Conservation (phyloP, 2,329 filamentous ascomycete genomes). For the Exophiala alcalophila region DNA sequence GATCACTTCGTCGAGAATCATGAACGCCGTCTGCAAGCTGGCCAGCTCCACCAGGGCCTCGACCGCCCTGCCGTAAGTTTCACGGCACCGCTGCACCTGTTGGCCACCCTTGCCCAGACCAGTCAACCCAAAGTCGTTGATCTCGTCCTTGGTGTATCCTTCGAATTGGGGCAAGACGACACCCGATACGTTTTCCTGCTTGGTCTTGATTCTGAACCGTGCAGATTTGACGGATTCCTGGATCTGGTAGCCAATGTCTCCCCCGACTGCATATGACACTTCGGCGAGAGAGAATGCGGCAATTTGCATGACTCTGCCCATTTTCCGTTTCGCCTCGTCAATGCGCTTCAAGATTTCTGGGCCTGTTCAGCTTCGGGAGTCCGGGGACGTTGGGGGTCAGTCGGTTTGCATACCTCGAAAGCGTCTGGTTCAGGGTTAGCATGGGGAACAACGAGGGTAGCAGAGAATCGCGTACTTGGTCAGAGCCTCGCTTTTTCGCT, state of each 20-base stretch:
- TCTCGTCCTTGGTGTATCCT: slow-evolving; percentile 74
- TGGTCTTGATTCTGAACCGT: slow-evolving; percentile 86
- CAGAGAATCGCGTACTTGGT: slow-evolving; percentile 70
- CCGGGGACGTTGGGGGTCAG: slow-evolving; percentile 12
- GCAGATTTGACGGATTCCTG: slow-evolving; percentile 93
- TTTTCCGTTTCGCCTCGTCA: slow-evolving; percentile 98
- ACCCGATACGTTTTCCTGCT: slow-evolving; percentile 97
- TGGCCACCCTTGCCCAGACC: slow-evolving; percentile 95
- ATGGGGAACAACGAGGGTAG: slow-evolving; percentile 15
- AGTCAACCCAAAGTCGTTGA: slow-evolving; percentile 91
- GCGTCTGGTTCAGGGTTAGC: slow-evolving; percentile 54
- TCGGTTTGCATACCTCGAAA: slow-evolving; percentile 69
- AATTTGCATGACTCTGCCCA: slow-evolving; percentile 99
- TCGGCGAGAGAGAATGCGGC: slow-evolving; percentile 96
- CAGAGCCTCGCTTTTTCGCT: slow-evolving; percentile 95
- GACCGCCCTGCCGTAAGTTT: slow-evolving; percentile 93
- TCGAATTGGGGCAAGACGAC: slow-evolving; percentile 93
- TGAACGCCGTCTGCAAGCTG: slow-evolving; percentile 73
- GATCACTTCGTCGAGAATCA: slow-evolving; percentile 97
- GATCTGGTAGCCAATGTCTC: slow-evolving; percentile 94
- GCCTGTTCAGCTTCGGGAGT: slow-evolving; percentile 29
- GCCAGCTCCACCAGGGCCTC: slow-evolving; percentile 67
- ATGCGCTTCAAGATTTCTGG: slow-evolving; percentile 93
- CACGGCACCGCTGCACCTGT: slow-evolving; percentile 89
- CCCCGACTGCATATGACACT: slow-evolving; percentile 94